Conservation (phyloP, 805 yeast species). For the Wickerhamomyces strasburgensis region DNA sequence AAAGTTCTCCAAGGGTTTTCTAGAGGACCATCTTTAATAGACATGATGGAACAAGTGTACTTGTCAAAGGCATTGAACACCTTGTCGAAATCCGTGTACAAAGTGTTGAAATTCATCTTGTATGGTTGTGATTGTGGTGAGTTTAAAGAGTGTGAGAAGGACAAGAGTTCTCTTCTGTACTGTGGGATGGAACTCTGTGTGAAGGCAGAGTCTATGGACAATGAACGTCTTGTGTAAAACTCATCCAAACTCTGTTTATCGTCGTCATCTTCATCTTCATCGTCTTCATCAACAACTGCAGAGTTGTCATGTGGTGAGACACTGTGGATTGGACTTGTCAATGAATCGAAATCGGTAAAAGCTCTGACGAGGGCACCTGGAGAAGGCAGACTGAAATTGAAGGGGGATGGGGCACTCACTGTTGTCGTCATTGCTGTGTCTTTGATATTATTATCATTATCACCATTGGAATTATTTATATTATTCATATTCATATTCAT, state of each 20-base stretch:
- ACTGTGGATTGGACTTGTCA: constrained; percentile 13
- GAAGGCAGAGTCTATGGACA: constrained; percentile 19
- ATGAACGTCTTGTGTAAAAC: constrained; percentile 8
- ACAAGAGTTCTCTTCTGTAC: constrained; percentile 18
- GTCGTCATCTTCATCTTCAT: constrained; percentile 3
- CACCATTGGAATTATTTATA: neutral
- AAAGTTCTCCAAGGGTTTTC: constrained; percentile 67
- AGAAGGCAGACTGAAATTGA: constrained; percentile 2
- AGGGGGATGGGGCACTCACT: neutral
- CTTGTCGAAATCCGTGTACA: constrained; percentile 13
- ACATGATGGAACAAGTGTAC: constrained; percentile 49
- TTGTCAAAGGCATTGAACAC: constrained; percentile 36
- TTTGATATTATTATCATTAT: neutral
- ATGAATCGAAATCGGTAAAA: constrained; percentile 22
- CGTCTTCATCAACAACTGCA: constrained; percentile 11
- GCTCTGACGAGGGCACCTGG: constrained; percentile 18
- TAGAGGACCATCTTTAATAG: constrained; percentile 57
- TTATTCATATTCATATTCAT: too few species aligned
- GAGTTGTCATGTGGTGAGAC: constrained; percentile 6
- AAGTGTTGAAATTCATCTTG: constrained; percentile 1
- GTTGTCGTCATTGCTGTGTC: neutral
- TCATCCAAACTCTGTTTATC: constrained; percentile 3
- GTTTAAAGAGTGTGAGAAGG: constrained; percentile 11
- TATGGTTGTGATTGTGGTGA: constrained; percentile 1
- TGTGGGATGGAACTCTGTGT: constrained; percentile 19